Evolutionary conservation across 2,329 filamentous ascomycete genomes (phyloP), one percentile per base, ranked within the genome.

Genomic region (Colletotrichum australisinense): DNA sequence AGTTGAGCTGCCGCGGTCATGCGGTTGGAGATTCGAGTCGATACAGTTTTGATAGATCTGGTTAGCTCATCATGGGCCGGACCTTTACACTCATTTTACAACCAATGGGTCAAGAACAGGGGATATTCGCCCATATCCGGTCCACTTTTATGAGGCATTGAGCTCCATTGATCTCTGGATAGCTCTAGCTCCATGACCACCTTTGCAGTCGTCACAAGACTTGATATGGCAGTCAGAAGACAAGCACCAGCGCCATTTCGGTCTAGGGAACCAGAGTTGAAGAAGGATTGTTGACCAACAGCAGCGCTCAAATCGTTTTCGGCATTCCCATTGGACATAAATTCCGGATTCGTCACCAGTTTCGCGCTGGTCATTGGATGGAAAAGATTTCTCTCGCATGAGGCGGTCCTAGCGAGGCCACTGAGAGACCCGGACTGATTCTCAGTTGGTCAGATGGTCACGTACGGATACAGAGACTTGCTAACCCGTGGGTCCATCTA

Each of bases 361-460:
- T 75, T 76, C 77, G 76, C 77, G 75, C 75, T 73, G 70, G 75
- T 73, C 77, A 83, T 84, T 84, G 85, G 85, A 80, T 83, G 83
- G 80, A 82, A 84, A 82, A 78, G 76, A 77, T 77, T 74, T 57
- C 69, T 63, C 53, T 60, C 69, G 59, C 72, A 71, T 69, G 69
- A 79, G 76, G 80, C 78, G 80, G 83, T 80, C 81, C 81, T 83
- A 84, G 83, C 83, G 81, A 83, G 77, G 78, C 78, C 77, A 76
- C 80, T 80, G 79, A 77, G 80, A 75, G 76, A 73, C 53, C 78
- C 83, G 80, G 84, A 79, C 80, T 83, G 77, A 74, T 79, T 83
- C 86, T 84, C 84, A 83, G 84, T 85, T 86, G 85, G 85, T 79
- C 81, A 81, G 81, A 72, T 80, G 73, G 75, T 72, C 66, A 60